Evolutionary conservation across 495 filamentous ascomycete species (phyloP).

Genomic region (Collariella sp.): DNA sequence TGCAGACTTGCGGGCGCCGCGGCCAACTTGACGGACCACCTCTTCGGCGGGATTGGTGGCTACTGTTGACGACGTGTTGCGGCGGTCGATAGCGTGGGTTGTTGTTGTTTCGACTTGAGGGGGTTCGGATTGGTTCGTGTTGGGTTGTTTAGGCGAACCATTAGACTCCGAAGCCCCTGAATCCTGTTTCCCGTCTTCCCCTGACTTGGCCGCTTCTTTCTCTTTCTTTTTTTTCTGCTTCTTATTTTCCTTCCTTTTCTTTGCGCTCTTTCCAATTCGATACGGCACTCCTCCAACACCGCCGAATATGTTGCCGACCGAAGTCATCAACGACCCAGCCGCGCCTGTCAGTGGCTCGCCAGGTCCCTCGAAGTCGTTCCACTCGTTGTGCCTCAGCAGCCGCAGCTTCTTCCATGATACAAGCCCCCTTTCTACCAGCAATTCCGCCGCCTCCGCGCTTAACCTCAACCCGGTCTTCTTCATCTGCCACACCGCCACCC

Average conservation of each 20-base stretch:
- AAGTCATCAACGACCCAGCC: constrained; percentile 47
- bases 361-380: constrained; percentile 73
- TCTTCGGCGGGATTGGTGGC: constrained; percentile 30
- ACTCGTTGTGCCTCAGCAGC: constrained; percentile 58
- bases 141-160: background rate
- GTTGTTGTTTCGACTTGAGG: constrained; percentile 15
- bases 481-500: constrained; percentile 59
- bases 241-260: constrained; percentile 37
- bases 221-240: constrained; percentile 30
- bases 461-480: constrained; percentile 50
- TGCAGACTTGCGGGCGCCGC: constrained; percentile 40
- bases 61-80: constrained; percentile 9
- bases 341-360: constrained; percentile 64
- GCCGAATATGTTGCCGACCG: constrained; percentile 44
- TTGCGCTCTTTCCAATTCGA: constrained; percentile 44
- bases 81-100: constrained; percentile 16
- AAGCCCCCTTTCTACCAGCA: constrained; percentile 49
- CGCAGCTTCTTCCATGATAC: constrained; percentile 58
- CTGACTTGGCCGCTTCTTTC: background rate
- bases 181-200: constrained; percentile 1
- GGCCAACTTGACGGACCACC: constrained; percentile 35
- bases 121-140: background rate
- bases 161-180: background rate
- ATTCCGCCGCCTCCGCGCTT: constrained; percentile 56
- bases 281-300: constrained; percentile 54